Percentiles rank a stretch among this genome's conserved stretches.
Conservation (phyloP, 1,284 basidiomycete species). For the Somion occarium region DNA sequence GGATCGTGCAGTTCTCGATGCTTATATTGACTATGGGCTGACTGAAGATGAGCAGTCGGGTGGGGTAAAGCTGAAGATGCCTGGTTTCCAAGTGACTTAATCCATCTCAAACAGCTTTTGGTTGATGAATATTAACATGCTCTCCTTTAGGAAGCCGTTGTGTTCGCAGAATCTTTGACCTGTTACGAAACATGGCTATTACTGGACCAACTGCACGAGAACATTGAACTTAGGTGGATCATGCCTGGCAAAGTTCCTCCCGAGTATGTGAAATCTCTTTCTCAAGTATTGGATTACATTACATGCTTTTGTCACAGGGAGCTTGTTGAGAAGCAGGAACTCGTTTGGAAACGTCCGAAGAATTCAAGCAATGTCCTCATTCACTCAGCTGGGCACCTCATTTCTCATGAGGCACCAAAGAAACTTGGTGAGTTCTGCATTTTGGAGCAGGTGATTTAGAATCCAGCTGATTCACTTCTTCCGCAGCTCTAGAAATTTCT, state of each 20-base stretch:
- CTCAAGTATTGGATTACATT: neutral
- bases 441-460: neutral
- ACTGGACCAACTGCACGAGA: slow-evolving; percentile 38
- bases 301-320: slow-evolving; percentile 20
- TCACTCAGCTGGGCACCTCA: slow-evolving; percentile 50
- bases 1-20: slow-evolving; percentile 63
- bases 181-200: slow-evolving; percentile 44
- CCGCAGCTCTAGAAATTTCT: slow-evolving; percentile 2
- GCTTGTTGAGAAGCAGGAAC: slow-evolving; percentile 34
- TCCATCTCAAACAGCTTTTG: too few relatives aligned
- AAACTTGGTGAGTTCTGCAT: slow-evolving; percentile 20
- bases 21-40: slow-evolving; percentile 68
- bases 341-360: slow-evolving; percentile 55
- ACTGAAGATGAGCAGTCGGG: slow-evolving; percentile 30
- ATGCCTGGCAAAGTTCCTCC: slow-evolving; percentile 34
- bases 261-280: slow-evolving; percentile 14
- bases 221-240: slow-evolving; percentile 50
- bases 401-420: slow-evolving; percentile 23
- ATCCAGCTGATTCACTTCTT: neutral
- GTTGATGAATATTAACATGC: slow-evolving; percentile 5
- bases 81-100: slow-evolving; percentile 38
- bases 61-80: slow-evolving; percentile 56
- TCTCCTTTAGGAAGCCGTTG: slow-evolving; percentile 41
- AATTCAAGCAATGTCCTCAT: slow-evolving; percentile 61
- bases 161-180: slow-evolving; percentile 42